Evolutionary conservation across 1,284 basidiomycete species (phyloP), one percentile per base, ranked within the genome.

Genomic region (Termitomyces sp.): DNA sequence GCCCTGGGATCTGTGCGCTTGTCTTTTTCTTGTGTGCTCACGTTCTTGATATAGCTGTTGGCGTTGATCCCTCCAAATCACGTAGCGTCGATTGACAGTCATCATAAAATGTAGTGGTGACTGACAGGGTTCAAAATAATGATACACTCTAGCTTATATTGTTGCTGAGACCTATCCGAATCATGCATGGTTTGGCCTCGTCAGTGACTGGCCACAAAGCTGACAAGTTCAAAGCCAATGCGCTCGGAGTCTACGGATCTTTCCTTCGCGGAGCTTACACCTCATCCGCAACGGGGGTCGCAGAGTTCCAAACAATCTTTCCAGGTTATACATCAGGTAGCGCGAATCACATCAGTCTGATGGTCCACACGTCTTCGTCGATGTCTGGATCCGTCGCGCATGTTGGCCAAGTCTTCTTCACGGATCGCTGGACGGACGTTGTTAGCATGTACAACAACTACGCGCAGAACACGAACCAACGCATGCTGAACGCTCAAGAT

Each of bases 261-360:
- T 81, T 76, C 71, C 67, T 80, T 14, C 71, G 81, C 16, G 80
- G 74, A 6, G 77, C 78, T 21, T 73, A 69, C 56, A 66, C 72
- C n/a, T 76, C 79, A 6, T 73, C 76, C 60, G 65, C 68, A 49
- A 73, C 75, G 56, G 80, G 81, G 10, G 75, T 82, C 38, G 74
- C 75, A 14, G 74, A 78, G 56, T 79, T 81, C 63, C 70, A 68
- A 53, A 73, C 77, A 28, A 77, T 80, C 56, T 80, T 80, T 66
- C 80, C 80, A 3, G 80, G 78, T 3, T 75, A 58, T 53, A 64
- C 65, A 3, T 64, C 66, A 30, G 62, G 52, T 30, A 53, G 58
- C 5, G 68, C 68, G 7, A 69, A 69, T 55, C 69, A 70, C 55
- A 62, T 71, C 55, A 68, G 65, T 54, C 42, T 70, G 33, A 57